phyloP scores from a whole-genome alignment of 768 basidiomycete species.

The Amanita pallidorosea region DNA sequence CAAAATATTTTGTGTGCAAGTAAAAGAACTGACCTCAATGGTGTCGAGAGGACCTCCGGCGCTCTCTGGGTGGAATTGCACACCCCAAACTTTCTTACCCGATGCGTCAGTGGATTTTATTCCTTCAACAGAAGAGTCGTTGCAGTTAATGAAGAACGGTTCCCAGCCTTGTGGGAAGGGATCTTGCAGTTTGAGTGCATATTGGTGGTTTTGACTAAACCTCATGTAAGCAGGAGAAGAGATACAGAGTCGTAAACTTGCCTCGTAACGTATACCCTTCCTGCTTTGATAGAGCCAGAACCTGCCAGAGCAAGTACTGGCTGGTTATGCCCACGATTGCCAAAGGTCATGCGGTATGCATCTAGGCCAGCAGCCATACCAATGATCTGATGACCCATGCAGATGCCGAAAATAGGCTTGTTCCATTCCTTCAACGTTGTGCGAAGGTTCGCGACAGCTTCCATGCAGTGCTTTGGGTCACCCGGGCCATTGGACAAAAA shows the following conservation, averaged over 20 bases:
- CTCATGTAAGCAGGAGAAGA: constrained; percentile 1
- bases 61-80: constrained; percentile 99
- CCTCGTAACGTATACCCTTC: constrained; percentile 95
- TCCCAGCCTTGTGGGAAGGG: constrained; percentile 97
- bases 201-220: constrained; percentile 90
- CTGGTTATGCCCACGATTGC: constrained; percentile 99
- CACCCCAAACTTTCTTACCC: constrained; percentile 91
- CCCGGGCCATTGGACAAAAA: constrained; percentile 97
- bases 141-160: constrained; percentile 99
- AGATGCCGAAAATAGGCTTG: constrained; percentile 94
- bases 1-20: neutral
- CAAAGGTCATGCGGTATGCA: constrained; percentile 97
- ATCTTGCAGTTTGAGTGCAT: constrained; percentile 88
- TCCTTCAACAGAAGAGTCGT: constrained; percentile 97
- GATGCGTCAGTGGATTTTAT: constrained; percentile 90
- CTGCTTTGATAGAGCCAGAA: constrained; percentile 87
- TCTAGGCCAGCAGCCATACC: constrained; percentile 96
- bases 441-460: constrained; percentile 71
- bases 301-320: constrained; percentile 94
- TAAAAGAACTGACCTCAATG: constrained; percentile 60
- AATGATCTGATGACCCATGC: constrained; percentile 98
- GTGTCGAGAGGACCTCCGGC: constrained; percentile 98
- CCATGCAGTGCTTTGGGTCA: constrained; percentile 82
- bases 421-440: constrained; percentile 82
- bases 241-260: constrained; percentile 17